A percentile compares a stretch with the other conserved stretches of the same genome.
Conservation (phyloP, 352 stramenopile species). For the Globisporangium takayamanum region DNA sequence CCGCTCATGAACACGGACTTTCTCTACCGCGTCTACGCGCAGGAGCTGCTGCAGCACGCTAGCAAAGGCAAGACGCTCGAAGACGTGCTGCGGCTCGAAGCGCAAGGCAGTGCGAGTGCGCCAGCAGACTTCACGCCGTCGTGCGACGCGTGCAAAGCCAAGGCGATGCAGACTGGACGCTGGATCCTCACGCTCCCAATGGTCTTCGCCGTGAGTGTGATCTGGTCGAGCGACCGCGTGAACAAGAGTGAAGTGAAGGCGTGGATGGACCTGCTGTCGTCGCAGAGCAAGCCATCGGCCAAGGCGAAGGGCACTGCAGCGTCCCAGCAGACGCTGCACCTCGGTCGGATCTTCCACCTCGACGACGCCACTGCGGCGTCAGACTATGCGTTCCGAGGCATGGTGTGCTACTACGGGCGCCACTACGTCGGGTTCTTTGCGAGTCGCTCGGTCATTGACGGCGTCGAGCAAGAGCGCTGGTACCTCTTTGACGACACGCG, state of each 20-base stretch:
- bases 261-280: constrained; percentile 63
- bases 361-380: constrained; percentile 30
- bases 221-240: constrained; percentile 68
- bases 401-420: constrained; percentile 82
- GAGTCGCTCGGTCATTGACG: constrained; percentile 53
- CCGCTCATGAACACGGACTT: constrained; percentile 83
- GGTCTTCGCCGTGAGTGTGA: constrained; percentile 80
- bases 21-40: constrained; percentile 75
- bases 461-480: constrained; percentile 48
- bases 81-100: constrained; percentile 46
- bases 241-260: constrained; percentile 60
- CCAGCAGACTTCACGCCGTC: constrained; percentile 9
- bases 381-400: constrained; percentile 65
- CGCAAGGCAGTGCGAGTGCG: constrained; percentile 20
- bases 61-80: constrained; percentile 35
- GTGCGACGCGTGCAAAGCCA: constrained; percentile 52
- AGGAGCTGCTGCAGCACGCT: constrained; percentile 42
- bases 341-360: constrained; percentile 65
- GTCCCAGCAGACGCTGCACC: constrained; percentile 37
- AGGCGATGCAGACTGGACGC: constrained; percentile 34
- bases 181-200: constrained; percentile 84
- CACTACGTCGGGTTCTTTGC: constrained; percentile 86
- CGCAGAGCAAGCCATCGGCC: constrained; percentile 23
- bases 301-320: background rate
- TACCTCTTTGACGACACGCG: constrained; percentile 84